A percentile compares a stretch with the other conserved stretches of the same genome.
phyloP scores from a whole-genome alignment of 306 rosid species.

The Coriaria nepalensis region DNA sequence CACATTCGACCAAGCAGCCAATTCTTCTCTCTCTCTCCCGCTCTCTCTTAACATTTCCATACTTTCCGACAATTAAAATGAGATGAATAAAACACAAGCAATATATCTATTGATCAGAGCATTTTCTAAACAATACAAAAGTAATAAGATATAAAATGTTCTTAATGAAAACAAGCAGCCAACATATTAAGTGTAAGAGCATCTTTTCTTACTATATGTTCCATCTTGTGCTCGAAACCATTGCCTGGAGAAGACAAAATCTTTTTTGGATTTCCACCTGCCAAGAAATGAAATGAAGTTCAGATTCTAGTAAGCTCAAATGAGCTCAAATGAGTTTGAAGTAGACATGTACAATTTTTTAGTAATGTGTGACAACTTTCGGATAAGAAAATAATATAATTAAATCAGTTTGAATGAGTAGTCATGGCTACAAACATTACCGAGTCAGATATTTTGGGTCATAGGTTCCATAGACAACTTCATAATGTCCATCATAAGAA shows the following conservation, averaged over 20 bases:
- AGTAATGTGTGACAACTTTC: conserved; percentile 4
- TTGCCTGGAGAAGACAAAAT: conserved; percentile 84
- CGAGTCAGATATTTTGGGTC: conserved; percentile 75
- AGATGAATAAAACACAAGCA: no score
- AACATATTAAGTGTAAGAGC: conserved; percentile 1
- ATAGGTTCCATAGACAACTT: conserved; percentile 72
- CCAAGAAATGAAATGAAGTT: conserved; percentile 5
- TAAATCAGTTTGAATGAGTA: neutral
- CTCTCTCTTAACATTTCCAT: no score
- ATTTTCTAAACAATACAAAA: neutral
- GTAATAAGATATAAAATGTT: neutral
- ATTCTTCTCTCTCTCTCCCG: no score
- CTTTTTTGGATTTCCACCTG: conserved; percentile 90
- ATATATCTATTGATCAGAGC: no score
- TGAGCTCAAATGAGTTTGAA: neutral
- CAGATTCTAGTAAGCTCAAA: neutral
- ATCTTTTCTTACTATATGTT: conserved; percentile 62
- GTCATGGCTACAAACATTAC: conserved; percentile 31
- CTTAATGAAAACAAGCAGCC: conserved; percentile 2
- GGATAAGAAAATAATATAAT: neutral
- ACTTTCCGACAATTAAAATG: no score
- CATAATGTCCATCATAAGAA: conserved; percentile 68
- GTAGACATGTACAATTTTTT: neutral
- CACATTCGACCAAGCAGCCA: no score
- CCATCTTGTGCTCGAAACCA: conserved; percentile 94